Percentiles rank a stretch among this genome's conserved stretches.
Evolutionary conservation across 192 early-diverging fungal species (phyloP).

Genomic region (Pilaira anomala): DNA sequence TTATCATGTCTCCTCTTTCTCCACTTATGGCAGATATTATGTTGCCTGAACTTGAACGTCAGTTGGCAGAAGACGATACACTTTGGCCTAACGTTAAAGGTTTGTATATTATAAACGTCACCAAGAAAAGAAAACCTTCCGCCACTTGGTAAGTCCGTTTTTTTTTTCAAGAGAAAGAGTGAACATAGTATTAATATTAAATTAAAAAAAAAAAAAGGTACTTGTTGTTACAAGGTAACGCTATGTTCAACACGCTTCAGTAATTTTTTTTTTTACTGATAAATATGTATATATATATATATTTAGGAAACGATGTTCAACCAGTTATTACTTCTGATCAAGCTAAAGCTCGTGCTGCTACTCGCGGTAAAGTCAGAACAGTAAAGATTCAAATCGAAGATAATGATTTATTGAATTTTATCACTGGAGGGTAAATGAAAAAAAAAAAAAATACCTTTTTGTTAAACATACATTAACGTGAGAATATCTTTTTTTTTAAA

Average conservation of each 20-base stretch:
- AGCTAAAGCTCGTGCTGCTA: slow-evolving; percentile 2
- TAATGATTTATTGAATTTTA: slow-evolving; percentile 31
- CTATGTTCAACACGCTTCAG: too few species aligned
- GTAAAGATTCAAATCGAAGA: slow-evolving; percentile 31
- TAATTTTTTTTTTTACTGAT: not conserved
- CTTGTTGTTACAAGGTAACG: slow-evolving; percentile 30
- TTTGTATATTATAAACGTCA: slow-evolving; percentile 30
- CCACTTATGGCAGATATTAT: slow-evolving; percentile 23
- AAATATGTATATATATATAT: not conserved
- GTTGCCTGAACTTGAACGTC: slow-evolving; percentile 25
- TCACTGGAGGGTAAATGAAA: slow-evolving; percentile 34
- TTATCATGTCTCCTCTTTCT: slow-evolving; percentile 4
- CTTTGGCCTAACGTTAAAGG: slow-evolving; percentile 37
- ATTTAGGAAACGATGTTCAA: slow-evolving; percentile 18
- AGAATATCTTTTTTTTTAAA: not conserved
- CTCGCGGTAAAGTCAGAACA: slow-evolving; percentile 15
- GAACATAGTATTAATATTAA: too few species aligned
- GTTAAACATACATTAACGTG: not conserved
- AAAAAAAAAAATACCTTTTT: not conserved
- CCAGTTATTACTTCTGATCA: slow-evolving; percentile 28
- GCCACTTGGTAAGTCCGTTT: slow-evolving; percentile 20
- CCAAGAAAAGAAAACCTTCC: slow-evolving; percentile 22
- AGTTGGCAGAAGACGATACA: slow-evolving; percentile 15
- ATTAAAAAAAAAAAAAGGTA: slow-evolving; percentile 18
- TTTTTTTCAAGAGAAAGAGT: not conserved